These are phyloP conservation scores for Venturia carpophila DNA, from an alignment of 2,329 filamentous ascomycete genomes.

Conservation along the genomic window DNA sequence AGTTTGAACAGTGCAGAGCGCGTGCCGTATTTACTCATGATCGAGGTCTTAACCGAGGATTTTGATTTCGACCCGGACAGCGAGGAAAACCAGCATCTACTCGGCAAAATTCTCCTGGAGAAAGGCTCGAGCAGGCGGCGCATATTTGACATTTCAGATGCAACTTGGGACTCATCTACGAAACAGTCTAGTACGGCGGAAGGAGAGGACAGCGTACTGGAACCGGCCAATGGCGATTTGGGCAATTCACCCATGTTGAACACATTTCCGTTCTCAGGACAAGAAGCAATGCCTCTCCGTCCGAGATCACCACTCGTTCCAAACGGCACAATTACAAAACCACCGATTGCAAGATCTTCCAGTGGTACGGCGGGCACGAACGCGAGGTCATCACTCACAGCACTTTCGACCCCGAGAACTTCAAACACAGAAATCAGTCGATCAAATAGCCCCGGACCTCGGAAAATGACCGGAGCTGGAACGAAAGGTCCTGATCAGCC, in stretches of 20 bases:
- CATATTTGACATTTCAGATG: conserved; percentile 51
- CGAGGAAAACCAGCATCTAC: conserved; percentile 61
- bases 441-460: conserved; percentile 57
- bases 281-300: conserved; percentile 39
- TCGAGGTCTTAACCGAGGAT: conserved; percentile 72
- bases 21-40: conserved; percentile 77
- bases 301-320: conserved; percentile 16
- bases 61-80: conserved; percentile 75
- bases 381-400: conserved; percentile 48
- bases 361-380: conserved; percentile 50
- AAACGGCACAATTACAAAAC: neutral
- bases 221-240: conserved; percentile 71
- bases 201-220: conserved; percentile 66
- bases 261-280: conserved; percentile 17
- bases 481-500: conserved; percentile 60
- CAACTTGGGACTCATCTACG: conserved; percentile 39
- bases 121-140: conserved; percentile 48
- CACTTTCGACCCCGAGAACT: conserved; percentile 57
- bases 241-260: conserved; percentile 64
- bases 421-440: conserved; percentile 62
- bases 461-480: conserved; percentile 53
- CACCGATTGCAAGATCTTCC: conserved; percentile 40
- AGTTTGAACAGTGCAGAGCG: conserved; percentile 82
- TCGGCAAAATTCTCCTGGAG: conserved; percentile 57
- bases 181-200: conserved; percentile 37